These are phyloP conservation scores for Fusarium proliferatum DNA, from an alignment of 2,329 filamentous ascomycete species.

Conservation along the genomic window DNA sequence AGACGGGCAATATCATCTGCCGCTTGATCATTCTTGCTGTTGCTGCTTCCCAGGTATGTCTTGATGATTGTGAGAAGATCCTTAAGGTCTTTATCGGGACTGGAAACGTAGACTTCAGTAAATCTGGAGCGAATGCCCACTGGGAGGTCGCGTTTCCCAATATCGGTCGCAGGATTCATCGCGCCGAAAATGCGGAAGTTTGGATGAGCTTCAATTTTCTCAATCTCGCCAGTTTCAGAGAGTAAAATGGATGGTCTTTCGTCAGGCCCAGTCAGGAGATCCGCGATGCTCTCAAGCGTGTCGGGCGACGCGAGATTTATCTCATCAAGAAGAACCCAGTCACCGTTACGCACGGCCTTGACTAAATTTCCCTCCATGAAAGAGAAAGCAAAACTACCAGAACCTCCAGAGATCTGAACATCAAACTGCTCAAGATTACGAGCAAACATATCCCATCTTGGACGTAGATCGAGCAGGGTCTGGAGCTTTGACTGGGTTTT, in stretches of 20 bases:
- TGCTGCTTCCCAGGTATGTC: constrained; percentile 81
- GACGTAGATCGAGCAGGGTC: constrained; percentile 65
- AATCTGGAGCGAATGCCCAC: constrained; percentile 91
- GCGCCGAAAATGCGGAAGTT: constrained; percentile 97
- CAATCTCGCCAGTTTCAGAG: constrained; percentile 92
- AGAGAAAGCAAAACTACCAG: constrained; percentile 87
- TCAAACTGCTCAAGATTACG: constrained; percentile 81
- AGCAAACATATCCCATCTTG: constrained; percentile 85
- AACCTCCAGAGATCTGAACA: constrained; percentile 77
- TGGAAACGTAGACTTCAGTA: constrained; percentile 93
- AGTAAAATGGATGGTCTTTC: constrained; percentile 85
- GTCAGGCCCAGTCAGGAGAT: constrained; percentile 80
- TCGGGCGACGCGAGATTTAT: constrained; percentile 97
- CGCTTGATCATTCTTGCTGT: constrained; percentile 77
- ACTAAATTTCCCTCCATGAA: constrained; percentile 97
- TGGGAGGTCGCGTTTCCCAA: constrained; percentile 94
- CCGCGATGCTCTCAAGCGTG: constrained; percentile 92
- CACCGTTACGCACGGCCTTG: constrained; percentile 93
- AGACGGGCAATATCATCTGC: constrained; percentile 85
- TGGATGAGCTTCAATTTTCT: constrained; percentile 87
- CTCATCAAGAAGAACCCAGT: constrained; percentile 97
- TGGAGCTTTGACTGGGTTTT: constrained; percentile 76
- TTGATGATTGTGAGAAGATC: constrained; percentile 90
- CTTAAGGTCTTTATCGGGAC: constrained; percentile 86
- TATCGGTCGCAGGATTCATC: constrained; percentile 98